Evolutionary conservation across 257 asterid species (phyloP).

Genomic region (Fraxinus excelsior): DNA sequence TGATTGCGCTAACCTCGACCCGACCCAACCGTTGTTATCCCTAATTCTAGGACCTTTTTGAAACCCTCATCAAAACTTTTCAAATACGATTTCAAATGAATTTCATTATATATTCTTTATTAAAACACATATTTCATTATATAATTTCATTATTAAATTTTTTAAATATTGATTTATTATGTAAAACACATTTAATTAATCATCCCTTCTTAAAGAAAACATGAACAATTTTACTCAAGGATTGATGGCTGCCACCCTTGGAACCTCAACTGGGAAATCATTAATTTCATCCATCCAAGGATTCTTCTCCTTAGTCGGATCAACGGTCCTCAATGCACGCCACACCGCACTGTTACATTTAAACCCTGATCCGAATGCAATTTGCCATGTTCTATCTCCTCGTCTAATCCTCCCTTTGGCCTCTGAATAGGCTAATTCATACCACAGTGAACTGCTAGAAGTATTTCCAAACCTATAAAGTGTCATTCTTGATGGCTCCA

Average conservation of each 20-base stretch:
- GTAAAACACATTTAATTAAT: no score
- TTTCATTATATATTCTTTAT: no score
- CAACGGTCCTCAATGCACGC: constrained; percentile 44
- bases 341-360: constrained; percentile 59
- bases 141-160: no score
- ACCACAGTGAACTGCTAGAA: constrained; percentile 56
- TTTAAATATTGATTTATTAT: no score
- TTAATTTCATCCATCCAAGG: constrained; percentile 61
- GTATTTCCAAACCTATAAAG: constrained; percentile 54
- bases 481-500: constrained; percentile 68
- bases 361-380: constrained; percentile 61
- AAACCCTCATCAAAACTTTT: no score
- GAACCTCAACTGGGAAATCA: constrained; percentile 50
- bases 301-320: constrained; percentile 52
- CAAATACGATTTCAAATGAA: no score
- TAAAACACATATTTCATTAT: no score
- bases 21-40: no score
- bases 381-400: constrained; percentile 57
- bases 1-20: no score
- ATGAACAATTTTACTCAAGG: background rate
- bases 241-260: constrained; percentile 29
- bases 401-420: constrained; percentile 52
- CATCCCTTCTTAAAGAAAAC: background rate
- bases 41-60: no score
- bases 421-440: constrained; percentile 52